phyloP scores from a whole-genome alignment of 192 early-diverging fungal genomes.

The Spizellomyces sp. region DNA sequence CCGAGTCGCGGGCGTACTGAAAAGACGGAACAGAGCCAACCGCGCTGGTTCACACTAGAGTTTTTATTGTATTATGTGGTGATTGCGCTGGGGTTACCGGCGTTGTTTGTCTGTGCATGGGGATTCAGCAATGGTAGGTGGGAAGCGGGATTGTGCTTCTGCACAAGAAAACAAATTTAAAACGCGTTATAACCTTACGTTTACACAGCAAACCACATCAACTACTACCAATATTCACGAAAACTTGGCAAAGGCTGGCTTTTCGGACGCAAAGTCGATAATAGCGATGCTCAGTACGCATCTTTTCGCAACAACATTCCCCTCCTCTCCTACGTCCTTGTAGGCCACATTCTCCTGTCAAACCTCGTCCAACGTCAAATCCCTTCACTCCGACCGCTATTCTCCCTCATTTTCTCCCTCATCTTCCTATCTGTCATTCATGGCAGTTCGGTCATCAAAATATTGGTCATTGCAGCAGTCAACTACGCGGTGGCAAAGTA shows the following conservation, averaged over 20 bases:
- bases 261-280: slow-evolving; percentile 70
- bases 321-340: slow-evolving; percentile 48
- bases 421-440: slow-evolving; percentile 67
- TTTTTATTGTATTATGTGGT: slow-evolving; percentile 76
- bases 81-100: slow-evolving; percentile 57
- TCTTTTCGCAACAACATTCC: slow-evolving; percentile 69
- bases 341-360: slow-evolving; percentile 52
- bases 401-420: slow-evolving; percentile 62
- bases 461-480: slow-evolving; percentile 58
- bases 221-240: slow-evolving; percentile 46
- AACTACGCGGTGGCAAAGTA: slow-evolving; percentile 70
- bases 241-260: slow-evolving; percentile 71
- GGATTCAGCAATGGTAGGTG: slow-evolving; percentile 24
- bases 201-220: slow-evolving; percentile 25
- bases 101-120: slow-evolving; percentile 58
- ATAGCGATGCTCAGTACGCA: slow-evolving; percentile 72
- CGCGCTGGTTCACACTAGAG: slow-evolving; percentile 45
- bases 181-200: not conserved
- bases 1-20: too few species aligned
- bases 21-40: not conserved
- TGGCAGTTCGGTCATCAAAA: slow-evolving; percentile 79
- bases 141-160: not conserved
- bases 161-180: not conserved
- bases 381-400: slow-evolving; percentile 35
- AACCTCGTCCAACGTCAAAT: slow-evolving; percentile 44